These are phyloP conservation scores for Saccharomyces hybrid DNA, from an alignment of 1,139 yeast species.

Conservation along the genomic window DNA sequence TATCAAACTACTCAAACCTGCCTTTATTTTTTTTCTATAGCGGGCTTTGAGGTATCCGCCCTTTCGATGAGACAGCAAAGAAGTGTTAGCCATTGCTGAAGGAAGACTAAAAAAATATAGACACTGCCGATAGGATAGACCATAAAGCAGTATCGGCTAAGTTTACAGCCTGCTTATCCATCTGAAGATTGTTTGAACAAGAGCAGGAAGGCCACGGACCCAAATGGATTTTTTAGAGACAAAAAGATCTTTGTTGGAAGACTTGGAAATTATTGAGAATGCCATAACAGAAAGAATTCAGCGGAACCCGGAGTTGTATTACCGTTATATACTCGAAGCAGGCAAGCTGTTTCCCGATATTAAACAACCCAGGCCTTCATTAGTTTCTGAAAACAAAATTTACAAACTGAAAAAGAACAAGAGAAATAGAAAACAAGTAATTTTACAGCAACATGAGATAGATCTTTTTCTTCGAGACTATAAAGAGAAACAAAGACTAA, in stretches of 20 bases:
- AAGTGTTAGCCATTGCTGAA: not conserved
- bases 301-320: constrained; percentile 42
- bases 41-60: not conserved
- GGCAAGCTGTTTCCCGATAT: constrained; percentile 10
- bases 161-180: not conserved
- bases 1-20: too few species aligned
- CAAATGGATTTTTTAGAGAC: constrained; percentile 22
- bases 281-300: constrained; percentile 45
- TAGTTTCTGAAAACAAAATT: constrained; percentile 13
- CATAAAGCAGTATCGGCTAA: too few species aligned
- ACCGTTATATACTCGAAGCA: constrained; percentile 24
- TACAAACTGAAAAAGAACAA: constrained; percentile 30
- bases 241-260: constrained; percentile 39
- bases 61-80: not conserved
- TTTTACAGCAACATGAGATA: constrained; percentile 69
- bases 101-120: not conserved
- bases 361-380: constrained; percentile 5
- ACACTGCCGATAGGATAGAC: too few species aligned
- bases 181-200: not conserved
- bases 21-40: not conserved
- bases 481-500: constrained; percentile 31
- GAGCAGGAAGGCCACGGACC: not conserved
- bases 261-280: constrained; percentile 48
- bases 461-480: constrained; percentile 45
- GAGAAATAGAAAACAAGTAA: constrained; percentile 35